Evolutionary conservation across 2,329 filamentous ascomycete genomes (phyloP), one percentile per base, ranked within the genome.

Genomic region (Myriangium duriaei): DNA sequence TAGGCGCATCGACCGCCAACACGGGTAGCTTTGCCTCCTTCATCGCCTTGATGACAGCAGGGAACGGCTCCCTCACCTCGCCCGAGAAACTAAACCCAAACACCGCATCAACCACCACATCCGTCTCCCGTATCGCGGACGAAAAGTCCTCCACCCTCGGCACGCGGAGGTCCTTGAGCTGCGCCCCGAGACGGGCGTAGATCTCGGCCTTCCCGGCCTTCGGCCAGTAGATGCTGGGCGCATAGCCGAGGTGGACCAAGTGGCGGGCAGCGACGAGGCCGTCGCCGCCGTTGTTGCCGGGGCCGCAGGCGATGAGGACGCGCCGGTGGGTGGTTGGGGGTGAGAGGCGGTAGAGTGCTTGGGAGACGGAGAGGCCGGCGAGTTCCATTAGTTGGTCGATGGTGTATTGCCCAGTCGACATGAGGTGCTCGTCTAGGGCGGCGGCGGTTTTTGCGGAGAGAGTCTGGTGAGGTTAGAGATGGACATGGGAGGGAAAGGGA

Each of bases 311-410:
- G 2, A 98, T 71, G 4, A 98, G 71, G 29, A 98, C 64, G 18
- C 79, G 72, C 34, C 70, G 74, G 5, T 87, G 84, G 46, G 72
- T 72, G 42, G 57, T 72, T 0, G 75, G 72, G 1, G 88, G 87
- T 46, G 95, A 87, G 3, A 95, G 71, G 40, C 75, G 76, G 60
- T 83, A 93, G 5, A 96, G 84, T 35, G 81, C 86, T 67, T 96
- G 86, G 10, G 88, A 88, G 16, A 96, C 86, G 1, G 86, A 87
- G 1, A 98, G 70, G 0, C 91, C 91, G 30, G 91, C 91, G 5
- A 98, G 66, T 57, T 96, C 91, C 91, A 98, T 96, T 34, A 98
- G 68, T 61, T 98, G 91, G 55, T 96, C 91, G 39, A 98, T 73
- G 9, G 85, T 93, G 62, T 94, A 98, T 6, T 82, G 86, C 28